Evolutionary conservation across 2,329 filamentous ascomycete species (phyloP).

Genomic region (Colletotrichum tanaceti): DNA sequence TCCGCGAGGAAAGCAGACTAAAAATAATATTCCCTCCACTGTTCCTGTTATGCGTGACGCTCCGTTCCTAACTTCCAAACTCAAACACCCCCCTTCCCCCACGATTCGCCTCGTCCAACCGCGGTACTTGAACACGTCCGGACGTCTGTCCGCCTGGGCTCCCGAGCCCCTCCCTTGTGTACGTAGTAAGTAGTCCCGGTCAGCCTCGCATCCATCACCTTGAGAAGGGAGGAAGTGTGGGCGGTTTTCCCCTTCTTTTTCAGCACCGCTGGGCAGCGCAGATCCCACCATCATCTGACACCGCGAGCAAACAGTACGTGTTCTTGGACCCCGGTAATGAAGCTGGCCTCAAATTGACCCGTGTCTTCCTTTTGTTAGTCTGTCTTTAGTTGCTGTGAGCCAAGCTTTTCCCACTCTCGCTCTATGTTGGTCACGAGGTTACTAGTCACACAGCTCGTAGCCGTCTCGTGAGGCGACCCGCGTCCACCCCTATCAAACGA

Average conservation of each 20-base stretch:
- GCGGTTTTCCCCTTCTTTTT: no score
- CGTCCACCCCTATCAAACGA: slow-evolving; percentile 7
- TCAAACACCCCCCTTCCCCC: not conserved
- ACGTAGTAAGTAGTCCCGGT: not conserved
- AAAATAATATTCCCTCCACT: not conserved
- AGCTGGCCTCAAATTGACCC: no score
- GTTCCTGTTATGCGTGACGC: not conserved
- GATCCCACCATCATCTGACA: not conserved
- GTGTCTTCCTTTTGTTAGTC: no score
- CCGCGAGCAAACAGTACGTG: not conserved
- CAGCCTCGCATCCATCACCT: not conserved
- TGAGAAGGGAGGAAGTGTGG: not conserved
- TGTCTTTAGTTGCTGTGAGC: not conserved
- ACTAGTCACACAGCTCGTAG: not conserved
- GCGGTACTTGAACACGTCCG: slow-evolving; percentile 14
- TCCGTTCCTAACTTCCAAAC: not conserved
- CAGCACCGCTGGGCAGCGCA: no score
- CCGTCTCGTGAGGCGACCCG: slow-evolving; percentile 28
- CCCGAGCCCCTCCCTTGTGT: not conserved
- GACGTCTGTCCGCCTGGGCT: slow-evolving; percentile 2
- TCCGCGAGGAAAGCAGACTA: not conserved
- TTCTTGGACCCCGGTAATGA: not conserved
- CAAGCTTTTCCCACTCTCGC: not conserved
- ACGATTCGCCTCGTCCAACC: slow-evolving; percentile 16
- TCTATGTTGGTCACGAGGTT: slow-evolving; percentile 3